Conservation (phyloP, 2,329 filamentous ascomycete genomes). For the Ophidiomyces ophidiicola region DNA sequence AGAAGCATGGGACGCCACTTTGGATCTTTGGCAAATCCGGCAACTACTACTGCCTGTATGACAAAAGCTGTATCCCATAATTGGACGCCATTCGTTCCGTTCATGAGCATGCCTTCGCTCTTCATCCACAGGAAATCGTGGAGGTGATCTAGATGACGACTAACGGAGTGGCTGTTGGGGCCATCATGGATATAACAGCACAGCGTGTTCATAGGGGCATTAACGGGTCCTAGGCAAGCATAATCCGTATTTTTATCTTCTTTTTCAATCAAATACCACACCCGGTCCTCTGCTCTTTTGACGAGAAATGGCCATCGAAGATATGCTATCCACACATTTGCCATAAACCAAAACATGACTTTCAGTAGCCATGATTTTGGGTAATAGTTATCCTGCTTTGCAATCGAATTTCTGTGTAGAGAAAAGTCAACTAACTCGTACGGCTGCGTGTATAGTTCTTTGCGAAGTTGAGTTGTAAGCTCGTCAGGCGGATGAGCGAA, state of each 20-base stretch:
- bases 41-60: constrained; percentile 69
- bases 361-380: constrained; percentile 80
- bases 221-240: constrained; percentile 76
- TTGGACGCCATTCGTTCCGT: constrained; percentile 96
- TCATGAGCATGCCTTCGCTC: constrained; percentile 80
- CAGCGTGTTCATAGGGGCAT: constrained; percentile 78
- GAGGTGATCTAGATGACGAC: constrained; percentile 65
- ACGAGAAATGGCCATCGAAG: constrained; percentile 55
- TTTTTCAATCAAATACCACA: constrained; percentile 70
- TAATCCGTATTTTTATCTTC: constrained; percentile 91
- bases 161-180: constrained; percentile 56
- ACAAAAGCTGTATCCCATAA: constrained; percentile 91
- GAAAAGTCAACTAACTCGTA: constrained; percentile 68
- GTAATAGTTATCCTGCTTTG: constrained; percentile 73
- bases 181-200: constrained; percentile 77
- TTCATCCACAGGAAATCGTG: constrained; percentile 89
- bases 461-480: constrained; percentile 56
- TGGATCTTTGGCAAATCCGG: constrained; percentile 62
- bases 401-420: constrained; percentile 69
- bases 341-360: constrained; percentile 62
- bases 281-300: constrained; percentile 64
- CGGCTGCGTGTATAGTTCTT: constrained; percentile 72
- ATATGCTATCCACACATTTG: constrained; percentile 68
- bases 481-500: constrained; percentile 68
- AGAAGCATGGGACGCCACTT: constrained; percentile 73